Conservation (phyloP, 306 rosid genomes). For the Castanopsis chinensis region DNA sequence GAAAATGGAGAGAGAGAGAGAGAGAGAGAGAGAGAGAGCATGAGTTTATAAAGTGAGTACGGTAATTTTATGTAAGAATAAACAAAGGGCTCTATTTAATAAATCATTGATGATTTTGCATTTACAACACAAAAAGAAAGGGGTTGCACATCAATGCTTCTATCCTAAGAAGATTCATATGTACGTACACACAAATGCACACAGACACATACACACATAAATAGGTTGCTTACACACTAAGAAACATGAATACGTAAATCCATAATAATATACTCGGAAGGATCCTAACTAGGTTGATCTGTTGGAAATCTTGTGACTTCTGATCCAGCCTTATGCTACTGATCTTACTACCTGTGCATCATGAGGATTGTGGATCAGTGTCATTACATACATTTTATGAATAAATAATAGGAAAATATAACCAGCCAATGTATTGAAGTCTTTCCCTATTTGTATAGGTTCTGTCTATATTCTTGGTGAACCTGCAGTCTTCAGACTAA, state of each 20-base stretch:
- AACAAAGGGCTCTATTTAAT: no score
- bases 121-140: no score
- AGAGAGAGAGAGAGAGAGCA: no score
- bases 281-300: neutral
- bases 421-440: neutral
- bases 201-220: neutral
- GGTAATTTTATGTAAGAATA: no score
- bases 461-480: neutral
- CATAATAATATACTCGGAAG: neutral
- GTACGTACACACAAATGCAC: no score
- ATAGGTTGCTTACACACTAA: neutral
- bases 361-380: neutral
- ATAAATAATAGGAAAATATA: neutral
- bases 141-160: no score
- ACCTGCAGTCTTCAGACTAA: neutral
- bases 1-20: no score
- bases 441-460: neutral
- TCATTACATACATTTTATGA: neutral
- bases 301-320: neutral
- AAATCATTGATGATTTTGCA: no score
- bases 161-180: no score
- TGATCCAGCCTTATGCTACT: neutral
- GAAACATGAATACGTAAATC: neutral
- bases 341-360: neutral
- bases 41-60: no score